Base-by-base conservation (phyloP, 306 rosid genomes). In the Begonia fuchsioides region DNA sequence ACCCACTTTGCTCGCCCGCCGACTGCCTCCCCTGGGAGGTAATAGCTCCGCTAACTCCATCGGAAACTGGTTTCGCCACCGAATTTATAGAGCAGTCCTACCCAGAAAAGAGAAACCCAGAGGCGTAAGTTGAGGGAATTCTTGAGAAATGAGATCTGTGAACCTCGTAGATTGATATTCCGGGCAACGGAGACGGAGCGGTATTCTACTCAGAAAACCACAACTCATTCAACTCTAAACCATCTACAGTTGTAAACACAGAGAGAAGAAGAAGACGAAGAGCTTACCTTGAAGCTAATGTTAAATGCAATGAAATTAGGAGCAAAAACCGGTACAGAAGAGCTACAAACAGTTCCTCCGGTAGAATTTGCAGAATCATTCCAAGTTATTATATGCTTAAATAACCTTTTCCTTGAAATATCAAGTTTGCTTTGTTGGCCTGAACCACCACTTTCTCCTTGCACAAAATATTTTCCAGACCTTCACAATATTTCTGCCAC, bases 281-380 rank as follows among this genome's bases (percentile, higher is more conserved):
- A 12, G 13, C 11, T 55, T 62, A 83, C 96, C 79, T 77, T 70
- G 60, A 77, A 83, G 74, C 88, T 83, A 20, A 87, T 78, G 65
- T 83, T 80, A 62, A 77, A 76, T 51, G 94, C 93, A 50, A 56
- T 57, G 66, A 87, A 87, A 61, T 73, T 71, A 14, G 74, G 47
- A 58, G 96, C 80, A 69, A 57, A 77, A 44, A 87, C 44, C 10
- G 69, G 68, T 61, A 80, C 67, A 0, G 87, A 71, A 70, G 74
- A 63, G 65, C 87, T 87, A 39, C 66, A n/a, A 57, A 52, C 41
- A 16, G 96, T 83, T 11, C 86, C 81, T 51, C 85, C 77, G 0
- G 79, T 76, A 15, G 96, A 83, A 76, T 87, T 87, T 11, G 96
- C 79, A 0, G 86, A 76, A 65, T 80, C 93, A 54, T 80, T 80